Evolutionary conservation across 2,329 filamentous ascomycete genomes (phyloP).

Genomic region (Chrysoporthe puriensis): DNA sequence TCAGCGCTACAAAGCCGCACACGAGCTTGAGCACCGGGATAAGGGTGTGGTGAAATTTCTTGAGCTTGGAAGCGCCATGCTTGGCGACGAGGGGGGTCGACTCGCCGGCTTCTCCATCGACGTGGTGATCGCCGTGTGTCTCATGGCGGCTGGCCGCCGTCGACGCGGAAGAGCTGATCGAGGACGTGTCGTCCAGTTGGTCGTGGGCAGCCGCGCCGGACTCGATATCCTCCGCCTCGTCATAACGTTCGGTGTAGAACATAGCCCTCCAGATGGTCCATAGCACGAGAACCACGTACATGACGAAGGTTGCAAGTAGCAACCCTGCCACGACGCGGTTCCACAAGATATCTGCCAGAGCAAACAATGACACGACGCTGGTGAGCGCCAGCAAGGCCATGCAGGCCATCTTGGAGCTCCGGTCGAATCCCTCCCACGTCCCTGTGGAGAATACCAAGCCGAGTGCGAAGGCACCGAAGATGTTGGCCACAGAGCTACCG

Average conservation of each 20-base stretch:
- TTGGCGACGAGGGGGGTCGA: conserved; percentile 20
- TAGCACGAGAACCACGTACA: conserved; percentile 49
- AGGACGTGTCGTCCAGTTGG: conserved; percentile 32
- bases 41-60: conserved; percentile 22
- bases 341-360: conserved; percentile 35
- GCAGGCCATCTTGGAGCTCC: conserved; percentile 53
- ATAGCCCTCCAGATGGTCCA: conserved; percentile 50
- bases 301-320: conserved; percentile 45
- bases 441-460: conserved; percentile 48
- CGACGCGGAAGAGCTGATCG: conserved; percentile 45
- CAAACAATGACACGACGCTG: conserved; percentile 41
- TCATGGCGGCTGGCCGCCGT: conserved; percentile 42
- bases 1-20: conserved; percentile 45
- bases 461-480: conserved; percentile 58
- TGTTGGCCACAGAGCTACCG: conserved; percentile 58
- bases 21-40: conserved; percentile 20
- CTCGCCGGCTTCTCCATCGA: conserved; percentile 19
- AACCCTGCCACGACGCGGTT: conserved; percentile 40
- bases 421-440: conserved; percentile 44
- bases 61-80: conserved; percentile 9
- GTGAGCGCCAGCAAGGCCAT: conserved; percentile 47
- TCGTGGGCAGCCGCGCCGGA: conserved; percentile 33
- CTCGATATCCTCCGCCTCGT: conserved; percentile 39
- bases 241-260: conserved; percentile 42
- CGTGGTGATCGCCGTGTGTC: conserved; percentile 15